Conservation (phyloP, 2,329 filamentous ascomycete species). For the Aspergillus sp. region DNA sequence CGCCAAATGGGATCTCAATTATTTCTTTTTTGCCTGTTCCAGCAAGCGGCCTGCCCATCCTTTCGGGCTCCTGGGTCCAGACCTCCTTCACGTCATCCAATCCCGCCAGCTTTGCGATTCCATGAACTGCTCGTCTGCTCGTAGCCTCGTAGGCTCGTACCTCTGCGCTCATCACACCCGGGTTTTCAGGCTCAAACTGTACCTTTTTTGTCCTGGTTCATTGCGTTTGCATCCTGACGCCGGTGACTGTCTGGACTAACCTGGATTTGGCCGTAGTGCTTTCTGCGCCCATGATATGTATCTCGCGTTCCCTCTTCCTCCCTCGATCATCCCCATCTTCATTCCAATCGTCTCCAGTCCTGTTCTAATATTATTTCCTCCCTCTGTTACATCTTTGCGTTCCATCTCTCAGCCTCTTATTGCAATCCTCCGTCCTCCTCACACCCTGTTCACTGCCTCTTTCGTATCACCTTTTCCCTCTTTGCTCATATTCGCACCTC, state of each 20-base stretch:
- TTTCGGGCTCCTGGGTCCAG: constrained; percentile 16
- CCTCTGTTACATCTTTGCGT: constrained; percentile 3
- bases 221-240: constrained; percentile 3
- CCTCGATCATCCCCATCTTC: constrained; percentile 3
- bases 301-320: constrained; percentile 8
- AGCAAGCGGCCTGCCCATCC: constrained; percentile 14
- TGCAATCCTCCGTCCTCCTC: constrained; percentile 4
- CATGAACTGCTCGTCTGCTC: constrained; percentile 5
- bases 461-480: background rate
- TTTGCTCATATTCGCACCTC: background rate
- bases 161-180: background rate
- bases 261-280: background rate
- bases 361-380: constrained; percentile 1
- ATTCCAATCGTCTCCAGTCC: constrained; percentile 7
- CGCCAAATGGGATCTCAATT: background rate
- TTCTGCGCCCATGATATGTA: constrained; percentile 6
- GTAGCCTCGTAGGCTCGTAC: background rate
- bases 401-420: constrained; percentile 8
- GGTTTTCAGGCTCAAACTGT: background rate
- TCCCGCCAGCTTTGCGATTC: constrained; percentile 9
- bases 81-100: constrained; percentile 14
- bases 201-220: background rate
- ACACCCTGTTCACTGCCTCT: background rate
- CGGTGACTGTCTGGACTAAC: constrained; percentile 4
- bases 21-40: constrained; percentile 10